Base-by-base conservation (phyloP, 331 rosid genomes). In the Spiraea crenata region DNA sequence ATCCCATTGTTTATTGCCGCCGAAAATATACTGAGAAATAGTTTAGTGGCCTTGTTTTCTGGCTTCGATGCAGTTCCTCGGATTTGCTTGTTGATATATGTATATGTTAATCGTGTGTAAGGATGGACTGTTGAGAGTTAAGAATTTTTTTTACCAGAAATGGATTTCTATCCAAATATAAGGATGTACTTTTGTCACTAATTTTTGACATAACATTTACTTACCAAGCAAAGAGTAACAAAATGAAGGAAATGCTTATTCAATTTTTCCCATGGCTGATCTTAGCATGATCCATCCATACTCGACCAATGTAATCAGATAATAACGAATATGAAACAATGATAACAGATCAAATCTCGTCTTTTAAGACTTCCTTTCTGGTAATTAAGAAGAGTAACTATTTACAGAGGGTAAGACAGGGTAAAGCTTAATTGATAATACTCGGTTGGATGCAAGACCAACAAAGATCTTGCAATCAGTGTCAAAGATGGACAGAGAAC, bases 361-460 rank as follows among this genome's bases (percentile, higher is more conserved):
- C 63, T 3, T 19, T 39, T 19, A 64, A 40, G 51, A 35, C 31
- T 39, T 9, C 35, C 57, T 45, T 35, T 46, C 46, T 41, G n/a
- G n/a, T 63, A 63, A 47, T 45, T 7, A 38, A 19, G 16, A 13
- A 45, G 38, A 35, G 37, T 54, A 39, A 45, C 19, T n/a, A 64
- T 74, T 47, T 58, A 25, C 51, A 14, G 20, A 54, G 49, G 20
- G 59, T 8, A 37, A 38, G 25, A 60, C 56, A 48, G 9, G 39
- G 19, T 37, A 58, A 57, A 78, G 60, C 41, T 38, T 34, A 1
- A 49, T 41, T 4, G 68, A 38, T 14, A 11, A 63, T 38, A 41
- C 51, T 63, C 45, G 7, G 39, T n/a, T n/a, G n/a, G n/a, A 73
- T 59, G 49, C 20, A 50, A 61, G 39, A 52, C 52, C 74, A 65